A percentile compares a stretch with the other conserved stretches of the same genome.
phyloP scores from a whole-genome alignment of 257 asterid genomes.

The Petunia secreta region DNA sequence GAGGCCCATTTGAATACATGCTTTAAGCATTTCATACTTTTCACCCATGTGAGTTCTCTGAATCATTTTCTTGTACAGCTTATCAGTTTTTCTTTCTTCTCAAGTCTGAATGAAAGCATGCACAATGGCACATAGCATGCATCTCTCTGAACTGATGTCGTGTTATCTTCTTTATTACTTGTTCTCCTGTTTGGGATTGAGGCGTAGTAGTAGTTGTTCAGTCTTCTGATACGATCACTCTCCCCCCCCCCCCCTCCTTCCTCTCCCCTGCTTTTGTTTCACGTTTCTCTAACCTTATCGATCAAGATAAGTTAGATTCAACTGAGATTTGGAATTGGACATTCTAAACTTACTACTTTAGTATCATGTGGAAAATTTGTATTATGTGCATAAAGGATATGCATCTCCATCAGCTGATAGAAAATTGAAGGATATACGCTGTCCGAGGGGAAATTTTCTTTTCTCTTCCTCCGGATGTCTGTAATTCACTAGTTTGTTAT shows the following conservation, averaged over 20 bases:
- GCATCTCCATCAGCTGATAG: background rate
- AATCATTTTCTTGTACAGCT: background rate
- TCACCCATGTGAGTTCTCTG: conserved; percentile 65
- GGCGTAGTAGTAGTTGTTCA: too few relatives aligned
- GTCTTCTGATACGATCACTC: too few relatives aligned
- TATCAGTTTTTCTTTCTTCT: background rate
- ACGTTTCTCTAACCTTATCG: background rate
- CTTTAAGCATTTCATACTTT: conserved; percentile 77
- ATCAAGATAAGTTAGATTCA: background rate
- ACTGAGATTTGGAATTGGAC: background rate
- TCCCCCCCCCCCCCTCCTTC: too few relatives aligned
- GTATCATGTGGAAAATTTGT: background rate
- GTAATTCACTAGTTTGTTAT: background rate
- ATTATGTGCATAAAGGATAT: background rate
- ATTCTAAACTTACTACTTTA: background rate
- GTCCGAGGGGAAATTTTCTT: background rate
- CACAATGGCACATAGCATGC: background rate
- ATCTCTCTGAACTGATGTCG: background rate
- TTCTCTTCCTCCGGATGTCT: conserved; percentile 6
- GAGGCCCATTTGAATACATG: conserved; percentile 89
- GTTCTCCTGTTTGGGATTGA: too few relatives aligned
- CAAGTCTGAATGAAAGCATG: background rate
- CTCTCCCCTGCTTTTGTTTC: too few relatives aligned
- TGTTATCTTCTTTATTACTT: background rate
- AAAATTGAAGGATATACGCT: background rate